These are phyloP conservation scores for Scleroderma bovista DNA, from an alignment of 768 basidiomycete species.

Conservation along the genomic window DNA sequence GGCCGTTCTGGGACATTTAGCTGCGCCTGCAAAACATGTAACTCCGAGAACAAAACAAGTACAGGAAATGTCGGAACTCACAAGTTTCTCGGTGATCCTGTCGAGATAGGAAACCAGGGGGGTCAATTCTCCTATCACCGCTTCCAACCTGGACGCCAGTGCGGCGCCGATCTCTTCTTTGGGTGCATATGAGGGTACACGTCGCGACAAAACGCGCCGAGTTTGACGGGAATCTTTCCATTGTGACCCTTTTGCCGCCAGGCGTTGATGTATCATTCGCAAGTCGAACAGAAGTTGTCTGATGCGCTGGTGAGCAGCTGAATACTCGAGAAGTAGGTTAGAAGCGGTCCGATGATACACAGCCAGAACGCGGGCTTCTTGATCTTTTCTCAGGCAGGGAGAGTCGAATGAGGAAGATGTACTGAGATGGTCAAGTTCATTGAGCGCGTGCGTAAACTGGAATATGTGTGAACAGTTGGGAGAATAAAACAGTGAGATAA, in stretches of 20 bases:
- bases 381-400: neutral
- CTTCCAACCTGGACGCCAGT: slow-evolving; percentile 18
- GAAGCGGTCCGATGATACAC: slow-evolving; percentile 27
- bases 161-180: slow-evolving; percentile 7
- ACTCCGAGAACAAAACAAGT: slow-evolving; percentile 3
- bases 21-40: slow-evolving; percentile 11
- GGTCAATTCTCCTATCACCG: slow-evolving; percentile 12
- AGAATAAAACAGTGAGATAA: neutral
- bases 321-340: slow-evolving; percentile 29
- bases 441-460: slow-evolving; percentile 25
- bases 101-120: slow-evolving; percentile 23
- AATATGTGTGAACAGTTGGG: neutral
- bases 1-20: slow-evolving; percentile 10
- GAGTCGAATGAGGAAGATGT: slow-evolving; percentile 2
- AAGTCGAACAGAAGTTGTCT: slow-evolving; percentile 13
- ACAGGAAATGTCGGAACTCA: slow-evolving; percentile 2
- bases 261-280: slow-evolving; percentile 8
- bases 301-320: slow-evolving; percentile 20
- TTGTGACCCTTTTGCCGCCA: slow-evolving; percentile 2
- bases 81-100: slow-evolving; percentile 23
- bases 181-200: slow-evolving; percentile 1
- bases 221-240: neutral
- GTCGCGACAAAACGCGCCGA: slow-evolving; percentile 4
- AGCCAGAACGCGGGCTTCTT: slow-evolving; percentile 15
- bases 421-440: slow-evolving; percentile 21